Evolutionary conservation across 371 early-diverging fungal species (phyloP), one percentile per base, ranked within the genome.

Genomic region (Mycotypha africana): DNA sequence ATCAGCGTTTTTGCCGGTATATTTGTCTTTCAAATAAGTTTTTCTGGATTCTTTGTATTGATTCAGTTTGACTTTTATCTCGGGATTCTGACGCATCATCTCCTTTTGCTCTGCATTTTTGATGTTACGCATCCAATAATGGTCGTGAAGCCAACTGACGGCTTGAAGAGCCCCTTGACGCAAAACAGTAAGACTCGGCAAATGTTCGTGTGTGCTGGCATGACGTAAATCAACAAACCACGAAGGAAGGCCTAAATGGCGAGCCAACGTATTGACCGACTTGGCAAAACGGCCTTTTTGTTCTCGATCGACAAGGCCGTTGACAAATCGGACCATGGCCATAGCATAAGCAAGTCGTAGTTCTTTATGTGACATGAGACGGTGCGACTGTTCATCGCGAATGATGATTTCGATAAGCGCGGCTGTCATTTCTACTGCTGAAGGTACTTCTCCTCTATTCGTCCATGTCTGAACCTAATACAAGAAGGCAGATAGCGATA

Each of bases 151-250:
- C 79, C 79, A 78, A 32, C 56, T 56, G 3, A 78, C 56, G 7
- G 79, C 79, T 64, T 79, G 76, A 20, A 44, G 38, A 25, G 67
- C 68, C 0, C 70, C 82, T 9, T 65, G 67, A 32, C 81, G 56
- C n/a, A 86, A 58, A 2, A 74, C 60, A 5, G 67, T 47, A 36
- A 86, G 43, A 34, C 78, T 74, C 5, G 86, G 86, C 23, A 86
- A 42, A 25, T 75, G 62, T 50, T 80, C 82, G 41, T 86, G 86
- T 0, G 86, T 84, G 16, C 71, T 76, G 0, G 78, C 78, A 58
- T 86, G 86, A 40, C 86, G 58, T 9, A 86, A 47, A 39, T 84
- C 84, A 2, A 86, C 84, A 52, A 84, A 84, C 76, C 78, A 80
- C 4, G 65, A 45, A 2, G 86, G 86, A 44, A 86, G 47, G 1